These are phyloP conservation scores for Gnetum montanum DNA, from an alignment of 75 land plant genomes.

Conservation along the genomic window DNA sequence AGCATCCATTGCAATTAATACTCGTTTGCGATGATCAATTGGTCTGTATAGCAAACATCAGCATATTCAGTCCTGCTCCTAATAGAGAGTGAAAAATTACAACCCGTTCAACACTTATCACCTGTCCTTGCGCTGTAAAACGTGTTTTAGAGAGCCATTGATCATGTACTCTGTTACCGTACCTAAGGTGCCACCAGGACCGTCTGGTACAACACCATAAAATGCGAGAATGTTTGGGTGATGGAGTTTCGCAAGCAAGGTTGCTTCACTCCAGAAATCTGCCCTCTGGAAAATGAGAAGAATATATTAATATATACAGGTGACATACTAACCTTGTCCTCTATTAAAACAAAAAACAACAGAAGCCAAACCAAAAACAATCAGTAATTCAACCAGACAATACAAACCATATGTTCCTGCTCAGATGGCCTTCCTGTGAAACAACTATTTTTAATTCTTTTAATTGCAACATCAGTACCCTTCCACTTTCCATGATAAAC, in stretches of 20 bases:
- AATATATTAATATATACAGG: neutral
- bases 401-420: conserved; percentile 12
- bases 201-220: conserved; percentile 79
- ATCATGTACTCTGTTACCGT: conserved; percentile 85
- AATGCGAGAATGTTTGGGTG: no score
- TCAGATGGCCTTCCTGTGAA: conserved; percentile 48
- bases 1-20: conserved; percentile 72
- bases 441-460: conserved; percentile 60
- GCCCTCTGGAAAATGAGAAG: no score
- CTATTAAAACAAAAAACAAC: no score
- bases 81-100: neutral
- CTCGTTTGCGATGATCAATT: conserved; percentile 57
- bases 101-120: neutral
- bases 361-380: no score
- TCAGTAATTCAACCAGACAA: neutral
- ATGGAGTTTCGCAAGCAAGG: conserved; percentile 54
- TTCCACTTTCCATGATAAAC: conserved; percentile 65
- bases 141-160: conserved; percentile 69
- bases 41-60: conserved; percentile 23
- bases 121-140: conserved; percentile 58
- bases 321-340: no score
- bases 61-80: neutral
- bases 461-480: conserved; percentile 66
- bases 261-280: conserved; percentile 79
- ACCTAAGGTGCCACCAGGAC: conserved; percentile 61